These are phyloP conservation scores for Papiliotrema fonsecae DNA, from an alignment of 1,284 basidiomycete species.

Conservation along the genomic window DNA sequence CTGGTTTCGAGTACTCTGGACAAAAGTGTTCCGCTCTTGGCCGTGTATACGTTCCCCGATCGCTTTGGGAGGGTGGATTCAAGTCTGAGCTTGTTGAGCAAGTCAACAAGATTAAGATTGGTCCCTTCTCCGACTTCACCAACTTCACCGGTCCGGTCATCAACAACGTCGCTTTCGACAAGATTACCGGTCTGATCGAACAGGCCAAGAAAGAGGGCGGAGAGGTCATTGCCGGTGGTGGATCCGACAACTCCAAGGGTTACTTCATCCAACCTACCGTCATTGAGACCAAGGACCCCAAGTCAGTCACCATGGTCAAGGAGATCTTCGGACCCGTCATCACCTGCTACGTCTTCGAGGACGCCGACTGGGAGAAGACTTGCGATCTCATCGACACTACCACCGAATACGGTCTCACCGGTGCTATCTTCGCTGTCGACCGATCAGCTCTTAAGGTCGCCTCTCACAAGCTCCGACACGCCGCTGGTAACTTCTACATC, in stretches of 20 bases:
- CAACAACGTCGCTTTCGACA: slow-evolving; percentile 77
- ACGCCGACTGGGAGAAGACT: slow-evolving; percentile 75
- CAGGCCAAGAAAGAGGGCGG: slow-evolving; percentile 86
- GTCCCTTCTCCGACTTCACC: slow-evolving; percentile 67
- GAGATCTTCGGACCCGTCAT: slow-evolving; percentile 97
- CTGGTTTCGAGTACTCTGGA: slow-evolving; percentile 94
- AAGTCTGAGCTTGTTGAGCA: slow-evolving; percentile 72
- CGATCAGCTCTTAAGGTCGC: slow-evolving; percentile 70
- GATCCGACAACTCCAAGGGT: slow-evolving; percentile 79
- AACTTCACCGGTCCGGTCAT: slow-evolving; percentile 98
- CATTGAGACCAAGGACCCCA: slow-evolving; percentile 88
- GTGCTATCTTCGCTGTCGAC: slow-evolving; percentile 77
- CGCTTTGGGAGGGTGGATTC: slow-evolving; percentile 83
- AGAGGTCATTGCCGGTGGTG: slow-evolving; percentile 81
- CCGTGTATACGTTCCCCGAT: slow-evolving; percentile 80
- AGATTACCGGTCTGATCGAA: slow-evolving; percentile 76
- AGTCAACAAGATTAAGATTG: slow-evolving; percentile 78
- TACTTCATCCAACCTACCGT: slow-evolving; percentile 94
- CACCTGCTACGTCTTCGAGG: slow-evolving; percentile 84
- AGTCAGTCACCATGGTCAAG: slow-evolving; percentile 84
- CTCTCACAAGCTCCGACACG: slow-evolving; percentile 73
- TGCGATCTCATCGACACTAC: slow-evolving; percentile 82
- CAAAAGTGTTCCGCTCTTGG: slow-evolving; percentile 98
- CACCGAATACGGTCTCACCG: slow-evolving; percentile 85
- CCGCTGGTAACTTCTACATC: slow-evolving; percentile 75